A percentile compares a stretch with the other conserved stretches of the same genome.
Evolutionary conservation across 2,329 filamentous ascomycete species (phyloP).

Genomic region (Neoscytalidium dimidiatum): DNA sequence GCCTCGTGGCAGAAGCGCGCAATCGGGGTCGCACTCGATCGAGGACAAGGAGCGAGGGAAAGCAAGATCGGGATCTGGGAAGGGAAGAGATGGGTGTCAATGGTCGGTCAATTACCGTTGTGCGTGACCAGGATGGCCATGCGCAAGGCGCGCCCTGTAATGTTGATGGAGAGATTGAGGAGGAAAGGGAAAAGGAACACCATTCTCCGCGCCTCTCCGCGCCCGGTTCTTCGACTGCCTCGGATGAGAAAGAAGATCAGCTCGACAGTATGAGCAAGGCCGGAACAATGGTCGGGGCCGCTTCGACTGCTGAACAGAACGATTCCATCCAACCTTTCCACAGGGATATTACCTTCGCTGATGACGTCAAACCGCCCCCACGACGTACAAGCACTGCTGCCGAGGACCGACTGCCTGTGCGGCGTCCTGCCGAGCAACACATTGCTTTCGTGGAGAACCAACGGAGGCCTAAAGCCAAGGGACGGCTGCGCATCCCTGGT

Average conservation of each 20-base stretch:
- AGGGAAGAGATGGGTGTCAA: conserved; percentile 65
- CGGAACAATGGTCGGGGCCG: background rate
- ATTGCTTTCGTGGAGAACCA: conserved; percentile 88
- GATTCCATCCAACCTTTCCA: conserved; percentile 30
- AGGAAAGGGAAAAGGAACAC: conserved; percentile 30
- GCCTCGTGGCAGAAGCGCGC: conserved; percentile 74
- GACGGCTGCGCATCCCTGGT: conserved; percentile 83
- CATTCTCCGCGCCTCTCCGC: background rate
- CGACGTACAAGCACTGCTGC: conserved; percentile 52
- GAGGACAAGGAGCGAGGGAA: conserved; percentile 51
- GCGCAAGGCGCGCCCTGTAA: conserved; percentile 57
- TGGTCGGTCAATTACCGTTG: conserved; percentile 65
- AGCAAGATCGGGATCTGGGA: conserved; percentile 45
- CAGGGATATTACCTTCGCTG: conserved; percentile 67
- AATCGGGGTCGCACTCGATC: conserved; percentile 65
- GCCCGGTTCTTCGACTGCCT: conserved; percentile 51
- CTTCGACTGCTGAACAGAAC: background rate
- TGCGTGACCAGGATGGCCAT: conserved; percentile 58
- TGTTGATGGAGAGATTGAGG: conserved; percentile 53
- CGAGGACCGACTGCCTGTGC: conserved; percentile 53
- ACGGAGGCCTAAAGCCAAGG: conserved; percentile 69
- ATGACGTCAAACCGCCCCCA: conserved; percentile 64
- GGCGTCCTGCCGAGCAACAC: conserved; percentile 69
- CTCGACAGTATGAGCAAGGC: background rate
- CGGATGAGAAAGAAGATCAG: conserved; percentile 27